Percentiles rank a stretch among this genome's conserved stretches.
Evolutionary conservation across 2,329 filamentous ascomycete genomes (phyloP).

Genomic region (Alternaria ethzedia): DNA sequence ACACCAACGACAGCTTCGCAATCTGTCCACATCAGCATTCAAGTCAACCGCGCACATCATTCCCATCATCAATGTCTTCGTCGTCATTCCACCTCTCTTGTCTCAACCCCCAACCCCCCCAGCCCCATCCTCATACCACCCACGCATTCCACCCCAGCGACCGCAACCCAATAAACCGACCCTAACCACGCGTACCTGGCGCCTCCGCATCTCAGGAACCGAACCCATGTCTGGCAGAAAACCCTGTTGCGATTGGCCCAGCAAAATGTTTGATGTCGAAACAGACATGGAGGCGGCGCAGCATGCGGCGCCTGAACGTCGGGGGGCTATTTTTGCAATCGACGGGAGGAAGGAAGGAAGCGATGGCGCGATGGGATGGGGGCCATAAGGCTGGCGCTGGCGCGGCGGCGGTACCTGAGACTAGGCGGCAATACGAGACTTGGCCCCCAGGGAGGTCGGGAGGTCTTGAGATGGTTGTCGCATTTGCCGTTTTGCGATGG

Average conservation of each 20-base stretch:
- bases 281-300: conserved; percentile 23
- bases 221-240: conserved; percentile 31
- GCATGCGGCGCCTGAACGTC: conserved; percentile 13
- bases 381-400: conserved; percentile 8
- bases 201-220: background rate
- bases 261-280: conserved; percentile 6
- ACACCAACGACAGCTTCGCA: background rate
- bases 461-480: conserved; percentile 6
- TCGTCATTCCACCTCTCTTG: background rate
- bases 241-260: conserved; percentile 6
- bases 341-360: background rate
- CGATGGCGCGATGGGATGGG: background rate
- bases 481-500: conserved; percentile 6
- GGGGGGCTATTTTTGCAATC: conserved; percentile 23
- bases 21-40: background rate
- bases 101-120: background rate
- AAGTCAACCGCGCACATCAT: background rate
- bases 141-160: background rate
- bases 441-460: conserved; percentile 2
- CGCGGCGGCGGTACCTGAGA: background rate
- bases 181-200: background rate
- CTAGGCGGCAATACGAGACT: background rate
- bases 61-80: too few species aligned
- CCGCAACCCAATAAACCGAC: background rate
- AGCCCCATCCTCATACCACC: background rate